Conservation (phyloP, 2,329 filamentous ascomycete genomes). For the Uncinocarpus reesii region DNA sequence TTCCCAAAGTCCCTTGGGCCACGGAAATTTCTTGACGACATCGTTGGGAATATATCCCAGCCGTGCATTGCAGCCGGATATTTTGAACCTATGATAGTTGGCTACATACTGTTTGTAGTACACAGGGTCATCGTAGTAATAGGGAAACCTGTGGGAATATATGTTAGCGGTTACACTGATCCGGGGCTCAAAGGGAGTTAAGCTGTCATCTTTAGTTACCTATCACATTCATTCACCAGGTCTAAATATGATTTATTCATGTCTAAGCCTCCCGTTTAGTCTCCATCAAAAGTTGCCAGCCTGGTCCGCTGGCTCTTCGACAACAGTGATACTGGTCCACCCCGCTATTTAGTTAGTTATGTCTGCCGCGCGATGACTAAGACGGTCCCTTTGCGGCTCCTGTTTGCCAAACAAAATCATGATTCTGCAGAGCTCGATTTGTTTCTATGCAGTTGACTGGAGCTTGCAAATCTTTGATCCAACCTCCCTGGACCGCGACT, state of each 20-base stretch:
- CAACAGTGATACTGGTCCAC: too few relatives aligned
- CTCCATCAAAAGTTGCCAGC: background rate
- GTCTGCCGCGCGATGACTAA: background rate
- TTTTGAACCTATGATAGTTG: constrained; percentile 55
- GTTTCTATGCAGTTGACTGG: background rate
- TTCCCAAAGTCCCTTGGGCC: constrained; percentile 48
- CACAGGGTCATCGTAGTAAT: constrained; percentile 51
- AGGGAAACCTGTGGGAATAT: constrained; percentile 57
- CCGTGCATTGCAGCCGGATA: constrained; percentile 52
- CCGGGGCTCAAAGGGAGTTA: background rate
- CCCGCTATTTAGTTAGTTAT: background rate
- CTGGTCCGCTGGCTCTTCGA: background rate
- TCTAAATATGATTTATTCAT: constrained; percentile 33
- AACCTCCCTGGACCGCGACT: background rate
- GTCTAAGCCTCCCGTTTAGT: background rate
- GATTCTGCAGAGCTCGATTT: background rate
- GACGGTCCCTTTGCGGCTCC: background rate
- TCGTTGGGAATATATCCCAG: constrained; percentile 50
- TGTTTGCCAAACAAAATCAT: background rate
- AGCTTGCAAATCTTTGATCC: background rate
- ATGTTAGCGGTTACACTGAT: background rate
- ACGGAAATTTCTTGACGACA: constrained; percentile 35
- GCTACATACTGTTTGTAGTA: constrained; percentile 45
- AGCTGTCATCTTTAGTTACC: constrained; percentile 38
- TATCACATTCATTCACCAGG: constrained; percentile 46